phyloP scores from a whole-genome alignment of 2,329 filamentous ascomycete species.

The Xylariaceae sp. region DNA sequence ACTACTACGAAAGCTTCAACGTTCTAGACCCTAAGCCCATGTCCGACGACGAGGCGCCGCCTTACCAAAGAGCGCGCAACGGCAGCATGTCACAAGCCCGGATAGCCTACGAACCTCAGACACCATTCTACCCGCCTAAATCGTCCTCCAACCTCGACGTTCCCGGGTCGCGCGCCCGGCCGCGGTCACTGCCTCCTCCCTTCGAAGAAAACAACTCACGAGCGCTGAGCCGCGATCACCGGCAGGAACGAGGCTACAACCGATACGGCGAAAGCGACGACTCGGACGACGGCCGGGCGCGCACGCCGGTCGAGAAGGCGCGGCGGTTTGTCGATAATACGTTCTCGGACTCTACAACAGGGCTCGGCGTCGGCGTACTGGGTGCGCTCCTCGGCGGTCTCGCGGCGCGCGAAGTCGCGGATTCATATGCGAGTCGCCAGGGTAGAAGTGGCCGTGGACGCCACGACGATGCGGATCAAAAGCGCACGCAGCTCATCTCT shows the following conservation, averaged over 20 bases:
- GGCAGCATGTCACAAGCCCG: constrained; percentile 18
- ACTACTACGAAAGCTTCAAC: constrained; percentile 19
- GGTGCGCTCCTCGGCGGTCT: constrained; percentile 53
- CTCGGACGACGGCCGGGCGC: constrained; percentile 22
- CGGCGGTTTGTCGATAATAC: constrained; percentile 41
- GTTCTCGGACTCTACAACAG: constrained; percentile 46
- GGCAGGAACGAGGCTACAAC: constrained; percentile 11
- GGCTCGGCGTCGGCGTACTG: constrained; percentile 48
- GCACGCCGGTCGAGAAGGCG: constrained; percentile 38
- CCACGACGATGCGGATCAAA: constrained; percentile 28
- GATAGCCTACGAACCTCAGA: constrained; percentile 42
- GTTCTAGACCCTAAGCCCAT: constrained; percentile 1
- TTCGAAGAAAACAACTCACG: constrained; percentile 10
- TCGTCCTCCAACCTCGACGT: constrained; percentile 22
- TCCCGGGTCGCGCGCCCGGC: constrained; percentile 24
- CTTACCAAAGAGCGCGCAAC: constrained; percentile 17
- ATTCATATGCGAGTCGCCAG: constrained; percentile 36
- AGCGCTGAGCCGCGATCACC: constrained; percentile 10
- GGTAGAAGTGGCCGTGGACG: constrained; percentile 15
- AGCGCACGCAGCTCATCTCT: constrained; percentile 39
- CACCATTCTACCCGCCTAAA: constrained; percentile 21
- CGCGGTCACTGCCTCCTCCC: constrained; percentile 26
- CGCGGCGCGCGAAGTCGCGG: constrained; percentile 47
- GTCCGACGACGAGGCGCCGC: constrained; percentile 14
- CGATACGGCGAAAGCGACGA: constrained; percentile 22